These are phyloP conservation scores for Verticillium zaregamsianum DNA, from an alignment of 2,329 filamentous ascomycete species.

Conservation along the genomic window DNA sequence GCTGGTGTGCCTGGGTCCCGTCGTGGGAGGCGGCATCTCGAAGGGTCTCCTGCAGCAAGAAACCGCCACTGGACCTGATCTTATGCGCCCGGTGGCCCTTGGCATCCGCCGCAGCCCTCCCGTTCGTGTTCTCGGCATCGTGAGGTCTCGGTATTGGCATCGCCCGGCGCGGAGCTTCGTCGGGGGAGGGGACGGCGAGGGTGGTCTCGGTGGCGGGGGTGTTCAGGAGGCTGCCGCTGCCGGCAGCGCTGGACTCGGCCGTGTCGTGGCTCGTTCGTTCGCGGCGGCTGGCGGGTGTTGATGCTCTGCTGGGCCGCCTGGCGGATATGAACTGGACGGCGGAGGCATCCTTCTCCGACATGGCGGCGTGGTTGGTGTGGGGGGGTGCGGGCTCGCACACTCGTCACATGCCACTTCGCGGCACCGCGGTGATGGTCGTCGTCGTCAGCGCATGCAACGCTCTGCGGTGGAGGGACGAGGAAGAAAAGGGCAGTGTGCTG, in stretches of 20 bases:
- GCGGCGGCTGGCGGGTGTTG: constrained; percentile 17
- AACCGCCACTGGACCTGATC: constrained; percentile 43
- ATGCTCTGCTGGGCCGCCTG: constrained; percentile 9
- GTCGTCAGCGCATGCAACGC: background rate
- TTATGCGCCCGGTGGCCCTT: constrained; percentile 26
- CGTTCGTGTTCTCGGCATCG: constrained; percentile 16
- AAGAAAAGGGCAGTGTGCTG: background rate
- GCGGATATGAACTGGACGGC: constrained; percentile 6
- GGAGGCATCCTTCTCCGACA: constrained; percentile 16
- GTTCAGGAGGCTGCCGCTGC: constrained; percentile 18
- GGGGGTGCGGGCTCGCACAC: background rate
- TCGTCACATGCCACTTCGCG: constrained; percentile 14
- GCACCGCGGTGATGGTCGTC: background rate
- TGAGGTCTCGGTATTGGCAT: constrained; percentile 7
- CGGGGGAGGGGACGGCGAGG: constrained; percentile 5
- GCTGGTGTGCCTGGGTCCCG: constrained; percentile 25
- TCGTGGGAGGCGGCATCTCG: constrained; percentile 21
- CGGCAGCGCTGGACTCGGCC: constrained; percentile 38
- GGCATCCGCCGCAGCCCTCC: constrained; percentile 14
- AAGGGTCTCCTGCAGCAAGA: constrained; percentile 44
- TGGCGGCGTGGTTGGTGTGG: constrained; percentile 6
- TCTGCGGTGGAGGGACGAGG: background rate
- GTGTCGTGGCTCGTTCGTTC: constrained; percentile 36
- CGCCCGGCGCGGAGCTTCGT: constrained; percentile 5
- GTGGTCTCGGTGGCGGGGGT: constrained; percentile 15